Conservation (phyloP, 495 filamentous ascomycete genomes). For the Lophium mytilinum region DNA sequence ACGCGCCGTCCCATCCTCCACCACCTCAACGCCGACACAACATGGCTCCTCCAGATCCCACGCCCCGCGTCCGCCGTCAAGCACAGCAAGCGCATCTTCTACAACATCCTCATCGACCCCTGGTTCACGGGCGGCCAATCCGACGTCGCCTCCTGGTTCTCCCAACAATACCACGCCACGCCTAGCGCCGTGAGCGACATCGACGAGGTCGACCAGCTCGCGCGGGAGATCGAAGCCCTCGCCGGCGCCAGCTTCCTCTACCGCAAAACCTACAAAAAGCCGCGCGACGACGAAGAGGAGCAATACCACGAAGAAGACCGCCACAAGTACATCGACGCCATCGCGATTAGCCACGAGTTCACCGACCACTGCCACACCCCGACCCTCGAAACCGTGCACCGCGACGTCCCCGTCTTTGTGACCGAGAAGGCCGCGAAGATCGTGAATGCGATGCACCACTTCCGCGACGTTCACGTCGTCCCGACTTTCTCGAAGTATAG, state of each 20-base stretch:
- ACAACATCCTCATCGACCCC: constrained; percentile 50
- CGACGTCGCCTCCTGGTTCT: constrained; percentile 48
- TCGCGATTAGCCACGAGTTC: constrained; percentile 48
- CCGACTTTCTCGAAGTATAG: constrained; percentile 25
- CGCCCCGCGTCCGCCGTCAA: constrained; percentile 31
- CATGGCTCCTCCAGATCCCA: constrained; percentile 49
- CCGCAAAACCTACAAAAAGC: background rate
- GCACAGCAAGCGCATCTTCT: constrained; percentile 34
- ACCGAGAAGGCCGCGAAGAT: constrained; percentile 40
- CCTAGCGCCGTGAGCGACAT: constrained; percentile 39
- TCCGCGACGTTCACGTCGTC: constrained; percentile 35
- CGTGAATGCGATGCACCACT: constrained; percentile 43
- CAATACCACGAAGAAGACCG: background rate
- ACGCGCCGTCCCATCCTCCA: constrained; percentile 42
- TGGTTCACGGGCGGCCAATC: constrained; percentile 46
- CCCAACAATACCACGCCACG: constrained; percentile 46
- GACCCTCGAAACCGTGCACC: constrained; percentile 43
- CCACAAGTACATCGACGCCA: constrained; percentile 38
- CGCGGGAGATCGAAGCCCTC: constrained; percentile 26
- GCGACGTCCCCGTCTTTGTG: constrained; percentile 43
- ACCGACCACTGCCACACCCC: constrained; percentile 51
- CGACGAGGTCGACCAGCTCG: constrained; percentile 29
- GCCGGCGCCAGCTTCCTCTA: constrained; percentile 13
- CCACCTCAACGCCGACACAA: constrained; percentile 53
- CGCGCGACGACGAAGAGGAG: too few relatives aligned